Evolutionary conservation across 805 yeast species (phyloP), one percentile per base, ranked within the genome.

Genomic region (Cyberlindnera lachancei): DNA sequence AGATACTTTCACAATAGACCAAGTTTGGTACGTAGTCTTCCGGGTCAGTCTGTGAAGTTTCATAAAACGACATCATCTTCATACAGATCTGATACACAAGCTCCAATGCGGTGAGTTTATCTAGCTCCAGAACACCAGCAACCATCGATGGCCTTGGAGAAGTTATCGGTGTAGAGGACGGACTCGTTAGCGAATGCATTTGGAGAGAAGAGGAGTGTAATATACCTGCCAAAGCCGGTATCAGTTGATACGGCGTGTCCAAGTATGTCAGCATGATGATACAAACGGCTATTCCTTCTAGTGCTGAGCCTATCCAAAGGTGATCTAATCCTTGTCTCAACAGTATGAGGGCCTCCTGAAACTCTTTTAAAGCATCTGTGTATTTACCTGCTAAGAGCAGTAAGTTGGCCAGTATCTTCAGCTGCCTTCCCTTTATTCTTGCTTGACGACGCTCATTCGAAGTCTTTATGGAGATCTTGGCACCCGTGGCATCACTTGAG

Each of bases 251-350:
- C 0, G 77, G 69, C 3, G 66, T 59, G 18, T 69, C 75, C 12
- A 79, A 53, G 44, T 64, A 75, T 10, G 79, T 66, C 30, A 84
- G 60, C 33, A 87, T 54, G 5, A 80, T 53, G 25, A 80, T 53
- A 37, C 83, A 72, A 1, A 84, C 74, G 0, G 80, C 81, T 9
- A 87, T 59, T 0, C 88, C 85, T 45, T 87, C 96, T n/a, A 90
- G 52, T 0, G 95, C 75, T 18, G 90, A 79, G 0, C 80, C 97
- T 11, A 85, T 64, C 97, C 97, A 92, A 7, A 92, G 59, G 46
- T 72, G 70, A 52, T 92, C 98, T 31, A 75, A 75, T 3, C 78
- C 64, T 10, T 71, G 64, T 38, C 73, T 75, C 33, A 86, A 57
- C 16, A 69, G 58, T 3, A 61, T 47, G 2, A 80, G 66, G 0